phyloP scores from a whole-genome alignment of 2,329 filamentous ascomycete species.

The Shiraia sp. region DNA sequence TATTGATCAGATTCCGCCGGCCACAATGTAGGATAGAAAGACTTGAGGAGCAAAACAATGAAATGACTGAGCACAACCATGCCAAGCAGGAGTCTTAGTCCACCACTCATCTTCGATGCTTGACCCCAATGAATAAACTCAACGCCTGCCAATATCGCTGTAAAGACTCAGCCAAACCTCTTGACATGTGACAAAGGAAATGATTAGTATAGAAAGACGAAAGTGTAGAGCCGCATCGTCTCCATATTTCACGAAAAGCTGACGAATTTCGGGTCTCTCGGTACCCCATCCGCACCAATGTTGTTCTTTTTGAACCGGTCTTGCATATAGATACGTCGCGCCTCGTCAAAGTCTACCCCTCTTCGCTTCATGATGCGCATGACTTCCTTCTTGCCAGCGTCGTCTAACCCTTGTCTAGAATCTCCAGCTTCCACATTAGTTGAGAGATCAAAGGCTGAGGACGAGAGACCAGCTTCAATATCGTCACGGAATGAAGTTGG shows the following conservation, averaged over 20 bases:
- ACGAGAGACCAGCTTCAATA: constrained; percentile 84
- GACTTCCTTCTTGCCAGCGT: constrained; percentile 77
- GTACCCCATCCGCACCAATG: constrained; percentile 84
- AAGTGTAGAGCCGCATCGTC: background rate
- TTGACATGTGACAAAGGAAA: too few species aligned
- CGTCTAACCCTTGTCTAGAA: constrained; percentile 77
- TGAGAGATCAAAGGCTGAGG: constrained; percentile 78
- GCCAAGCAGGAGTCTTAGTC: too few species aligned
- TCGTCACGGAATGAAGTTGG: constrained; percentile 79
- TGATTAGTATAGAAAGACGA: background rate
- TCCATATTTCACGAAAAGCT: constrained; percentile 68
- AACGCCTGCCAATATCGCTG: too few species aligned
- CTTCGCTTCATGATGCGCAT: constrained; percentile 87
- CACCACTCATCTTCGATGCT: too few species aligned
- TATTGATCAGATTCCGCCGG: too few species aligned
- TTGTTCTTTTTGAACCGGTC: constrained; percentile 82
- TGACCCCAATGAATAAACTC: too few species aligned
- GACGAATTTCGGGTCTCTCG: constrained; percentile 92
- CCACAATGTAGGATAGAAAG: too few species aligned
- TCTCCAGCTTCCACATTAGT: constrained; percentile 82
- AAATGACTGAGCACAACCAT: too few species aligned
- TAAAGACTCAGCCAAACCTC: too few species aligned
- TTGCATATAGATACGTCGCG: constrained; percentile 82
- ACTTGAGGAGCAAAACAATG: too few species aligned
- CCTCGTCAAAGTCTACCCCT: constrained; percentile 86